phyloP scores from a whole-genome alignment of 495 filamentous ascomycete species.

The Sphaerosporella brunnea region DNA sequence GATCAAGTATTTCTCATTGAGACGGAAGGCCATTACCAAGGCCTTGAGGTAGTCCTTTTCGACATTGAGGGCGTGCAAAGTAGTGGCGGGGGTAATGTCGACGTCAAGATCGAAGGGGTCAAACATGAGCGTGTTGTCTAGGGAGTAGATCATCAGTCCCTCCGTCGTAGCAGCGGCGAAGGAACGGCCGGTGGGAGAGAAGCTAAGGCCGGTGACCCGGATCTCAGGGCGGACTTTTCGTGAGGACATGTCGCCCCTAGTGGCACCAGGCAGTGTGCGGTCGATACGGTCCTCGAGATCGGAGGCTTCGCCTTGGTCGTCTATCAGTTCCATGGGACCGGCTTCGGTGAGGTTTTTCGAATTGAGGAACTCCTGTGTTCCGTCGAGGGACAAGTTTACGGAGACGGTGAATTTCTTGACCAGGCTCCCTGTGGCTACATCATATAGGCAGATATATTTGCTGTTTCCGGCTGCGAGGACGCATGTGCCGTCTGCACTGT shows the following conservation, averaged over 20 bases:
- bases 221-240: constrained; percentile 65
- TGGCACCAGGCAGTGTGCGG: constrained; percentile 68
- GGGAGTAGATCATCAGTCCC: constrained; percentile 76
- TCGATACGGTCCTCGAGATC: constrained; percentile 76
- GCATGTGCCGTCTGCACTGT: constrained; percentile 80
- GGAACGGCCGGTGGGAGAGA: constrained; percentile 69
- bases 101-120: constrained; percentile 95
- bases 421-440: constrained; percentile 70
- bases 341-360: constrained; percentile 79
- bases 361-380: constrained; percentile 92
- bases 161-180: constrained; percentile 95
- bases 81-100: constrained; percentile 68
- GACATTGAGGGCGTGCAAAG: constrained; percentile 51
- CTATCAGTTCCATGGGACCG: constrained; percentile 63
- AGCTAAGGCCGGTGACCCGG: constrained; percentile 66
- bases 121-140: constrained; percentile 65
- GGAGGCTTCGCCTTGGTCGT: constrained; percentile 72
- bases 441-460: constrained; percentile 95
- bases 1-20: constrained; percentile 64
- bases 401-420: constrained; percentile 88
- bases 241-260: constrained; percentile 62
- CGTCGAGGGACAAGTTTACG: constrained; percentile 80
- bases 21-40: constrained; percentile 86
- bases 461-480: constrained; percentile 81
- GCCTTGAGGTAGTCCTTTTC: constrained; percentile 76